A percentile compares a stretch with the other conserved stretches of the same genome.
Conservation (phyloP, 1,284 basidiomycete genomes). For the Coniophora puteana region DNA sequence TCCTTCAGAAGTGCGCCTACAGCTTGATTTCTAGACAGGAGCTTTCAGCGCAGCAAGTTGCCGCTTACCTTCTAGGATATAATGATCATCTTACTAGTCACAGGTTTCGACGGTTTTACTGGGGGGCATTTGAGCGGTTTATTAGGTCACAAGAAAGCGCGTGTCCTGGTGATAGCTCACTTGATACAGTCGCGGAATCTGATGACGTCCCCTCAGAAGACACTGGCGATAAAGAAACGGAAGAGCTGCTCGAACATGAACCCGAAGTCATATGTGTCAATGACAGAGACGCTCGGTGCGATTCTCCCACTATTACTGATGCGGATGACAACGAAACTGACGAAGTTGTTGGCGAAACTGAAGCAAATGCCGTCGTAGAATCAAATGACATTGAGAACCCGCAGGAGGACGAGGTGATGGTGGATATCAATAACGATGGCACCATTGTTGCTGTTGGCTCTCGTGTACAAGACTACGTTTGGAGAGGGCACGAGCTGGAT, state of each 20-base stretch:
- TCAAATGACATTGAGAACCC: neutral
- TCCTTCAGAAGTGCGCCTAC: conserved; percentile 35
- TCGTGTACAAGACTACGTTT: neutral
- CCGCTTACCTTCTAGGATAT: conserved; percentile 29
- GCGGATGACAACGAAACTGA: neutral
- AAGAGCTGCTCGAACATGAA: neutral
- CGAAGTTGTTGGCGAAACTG: neutral
- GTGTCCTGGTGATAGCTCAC: conserved; percentile 7
- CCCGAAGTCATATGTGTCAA: too few species aligned
- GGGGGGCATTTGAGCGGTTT: conserved; percentile 26
- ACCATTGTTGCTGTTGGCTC: neutral
- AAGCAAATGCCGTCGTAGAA: neutral
- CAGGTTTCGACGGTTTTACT: conserved; percentile 29
- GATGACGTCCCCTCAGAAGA: neutral
- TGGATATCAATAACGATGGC: neutral
- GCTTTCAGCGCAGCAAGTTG: conserved; percentile 34
- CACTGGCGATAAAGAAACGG: neutral
- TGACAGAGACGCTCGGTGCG: too few species aligned
- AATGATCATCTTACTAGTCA: conserved; percentile 37
- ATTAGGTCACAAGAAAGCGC: conserved; percentile 15
- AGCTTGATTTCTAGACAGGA: conserved; percentile 34
- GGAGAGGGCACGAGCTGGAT: neutral
- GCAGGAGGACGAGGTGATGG: neutral
- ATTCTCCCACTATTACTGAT: neutral
- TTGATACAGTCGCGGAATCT: neutral